These are phyloP conservation scores for Striga hermonthica DNA, from an alignment of 305 asterid genomes.

Conservation along the genomic window DNA sequence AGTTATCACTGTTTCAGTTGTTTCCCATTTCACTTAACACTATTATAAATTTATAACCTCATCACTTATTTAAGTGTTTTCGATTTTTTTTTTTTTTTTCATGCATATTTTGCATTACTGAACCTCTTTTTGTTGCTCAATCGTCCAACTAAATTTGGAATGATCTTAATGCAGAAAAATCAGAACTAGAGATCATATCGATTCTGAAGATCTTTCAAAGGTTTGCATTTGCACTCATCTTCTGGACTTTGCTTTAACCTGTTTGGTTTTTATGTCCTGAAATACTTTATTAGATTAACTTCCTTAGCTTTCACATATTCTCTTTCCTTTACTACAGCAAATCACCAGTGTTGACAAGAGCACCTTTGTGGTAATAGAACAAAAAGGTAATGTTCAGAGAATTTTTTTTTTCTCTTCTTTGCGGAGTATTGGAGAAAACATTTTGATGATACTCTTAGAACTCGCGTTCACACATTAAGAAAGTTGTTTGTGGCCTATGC, in stretches of 20 bases:
- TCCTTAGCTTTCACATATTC: constrained; percentile 20
- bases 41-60: background rate
- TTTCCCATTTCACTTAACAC: background rate
- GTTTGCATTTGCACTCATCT: background rate
- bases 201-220: constrained; percentile 9
- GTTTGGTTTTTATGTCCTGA: too few species aligned
- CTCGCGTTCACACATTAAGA: constrained; percentile 7
- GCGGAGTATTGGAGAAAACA: background rate
- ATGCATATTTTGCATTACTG: too few species aligned
- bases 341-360: background rate
- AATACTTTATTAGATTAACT: too few species aligned
- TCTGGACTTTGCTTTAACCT: background rate
- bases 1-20: constrained; percentile 8
- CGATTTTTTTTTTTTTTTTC: background rate
- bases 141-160: background rate
- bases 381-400: constrained; percentile 19
- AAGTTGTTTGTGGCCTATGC: constrained; percentile 14
- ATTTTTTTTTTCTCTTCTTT: background rate
- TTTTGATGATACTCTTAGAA: background rate
- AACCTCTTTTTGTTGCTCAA: too few species aligned
- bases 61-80: background rate
- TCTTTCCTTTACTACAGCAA: constrained; percentile 10
- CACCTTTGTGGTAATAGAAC: constrained; percentile 1
- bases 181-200: constrained; percentile 3
- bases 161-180: constrained; percentile 18